Evolutionary conservation across 2,329 filamentous ascomycete genomes (phyloP), one percentile per base, ranked within the genome.

Genomic region (Verticillium tricorpus): DNA sequence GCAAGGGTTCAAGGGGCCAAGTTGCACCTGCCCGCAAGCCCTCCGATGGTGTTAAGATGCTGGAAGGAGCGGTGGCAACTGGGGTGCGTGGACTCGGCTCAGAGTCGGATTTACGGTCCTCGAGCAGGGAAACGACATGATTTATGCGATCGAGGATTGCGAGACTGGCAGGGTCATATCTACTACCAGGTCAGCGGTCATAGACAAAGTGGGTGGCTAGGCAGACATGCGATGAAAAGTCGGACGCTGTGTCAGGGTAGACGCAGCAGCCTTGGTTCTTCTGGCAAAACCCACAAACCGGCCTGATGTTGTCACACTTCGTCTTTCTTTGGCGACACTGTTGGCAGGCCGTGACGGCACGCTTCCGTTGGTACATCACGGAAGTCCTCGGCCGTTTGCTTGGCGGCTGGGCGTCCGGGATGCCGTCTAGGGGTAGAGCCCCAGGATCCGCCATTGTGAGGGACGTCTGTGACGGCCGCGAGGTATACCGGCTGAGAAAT

Each of bases 301-400:
- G 74, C 50, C 72, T 71, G 8, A 69, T 68, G 60, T 76, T 76
- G 61, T 76, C 74, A 64, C 74, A 76, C 59, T 76, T 76, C 25
- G 73, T 76, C 63, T 74, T 73, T 11, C 74, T 65, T 5, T 69
- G 69, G 2, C 74, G 72, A 66, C 74, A 76, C 2, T 73, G 70
- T 60, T 74, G 69, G 35, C 74, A 77, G 4, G 74, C 74, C 28
- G 67, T 70, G 8, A 74, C 64, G 34, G 73, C 74, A 22, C 74
- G 68, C 62, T 74, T 76, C 14, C 74, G 64, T 12, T 60, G 61
- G 59, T 64, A 64, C 54, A 56, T 56, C 6, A 17, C 25, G 12
- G 54, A 56, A 5, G 54, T 56, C 7, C 54, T 28, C 31, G 34
- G 54, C 28, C 54, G 22, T 19, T 56, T 56, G 28, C 37, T 40